Evolutionary conservation across 306 rosid genomes (phyloP).

Genomic region (Begonia masoniana): DNA sequence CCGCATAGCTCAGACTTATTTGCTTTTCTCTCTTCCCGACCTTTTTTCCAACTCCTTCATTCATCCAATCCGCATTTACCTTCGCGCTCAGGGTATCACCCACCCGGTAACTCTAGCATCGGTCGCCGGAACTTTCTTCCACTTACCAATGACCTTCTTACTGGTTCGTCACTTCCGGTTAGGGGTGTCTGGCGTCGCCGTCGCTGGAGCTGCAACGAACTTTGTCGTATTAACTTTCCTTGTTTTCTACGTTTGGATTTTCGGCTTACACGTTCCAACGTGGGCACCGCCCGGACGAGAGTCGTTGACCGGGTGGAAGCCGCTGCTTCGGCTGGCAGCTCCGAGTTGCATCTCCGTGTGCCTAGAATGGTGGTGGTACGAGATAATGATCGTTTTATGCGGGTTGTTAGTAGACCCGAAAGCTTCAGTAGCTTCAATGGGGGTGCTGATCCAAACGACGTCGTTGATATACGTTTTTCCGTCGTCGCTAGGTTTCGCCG

Average conservation of each 20-base stretch:
- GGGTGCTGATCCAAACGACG: conserved; percentile 77
- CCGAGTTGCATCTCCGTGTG: conserved; percentile 92
- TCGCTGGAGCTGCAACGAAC: conserved; percentile 56
- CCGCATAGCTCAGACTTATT: conserved; percentile 41
- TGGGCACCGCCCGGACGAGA: conserved; percentile 59
- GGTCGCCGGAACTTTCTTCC: conserved; percentile 44
- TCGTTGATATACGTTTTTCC: conserved; percentile 81
- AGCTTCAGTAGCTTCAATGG: conserved; percentile 88
- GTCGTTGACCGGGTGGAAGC: conserved; percentile 54
- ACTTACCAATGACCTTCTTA: conserved; percentile 34
- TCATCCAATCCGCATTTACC: conserved; percentile 85
- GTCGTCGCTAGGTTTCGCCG: conserved; percentile 66
- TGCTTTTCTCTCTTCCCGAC: conserved; percentile 58
- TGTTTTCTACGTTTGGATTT: conserved; percentile 21
- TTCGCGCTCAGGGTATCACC: conserved; percentile 76
- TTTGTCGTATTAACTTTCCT: conserved; percentile 24
- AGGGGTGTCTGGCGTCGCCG: conserved; percentile 61
- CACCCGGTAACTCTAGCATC: conserved; percentile 62
- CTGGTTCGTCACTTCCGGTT: conserved; percentile 15
- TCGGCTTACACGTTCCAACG: conserved; percentile 35
- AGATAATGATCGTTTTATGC: conserved; percentile 83
- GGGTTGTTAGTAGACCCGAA: conserved; percentile 70
- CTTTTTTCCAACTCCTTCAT: conserved; percentile 66
- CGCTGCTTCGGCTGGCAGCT: conserved; percentile 54
- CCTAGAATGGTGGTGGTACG: conserved; percentile 99